phyloP scores from a whole-genome alignment of 345 rosid species.

The Jatropha curcas region DNA sequence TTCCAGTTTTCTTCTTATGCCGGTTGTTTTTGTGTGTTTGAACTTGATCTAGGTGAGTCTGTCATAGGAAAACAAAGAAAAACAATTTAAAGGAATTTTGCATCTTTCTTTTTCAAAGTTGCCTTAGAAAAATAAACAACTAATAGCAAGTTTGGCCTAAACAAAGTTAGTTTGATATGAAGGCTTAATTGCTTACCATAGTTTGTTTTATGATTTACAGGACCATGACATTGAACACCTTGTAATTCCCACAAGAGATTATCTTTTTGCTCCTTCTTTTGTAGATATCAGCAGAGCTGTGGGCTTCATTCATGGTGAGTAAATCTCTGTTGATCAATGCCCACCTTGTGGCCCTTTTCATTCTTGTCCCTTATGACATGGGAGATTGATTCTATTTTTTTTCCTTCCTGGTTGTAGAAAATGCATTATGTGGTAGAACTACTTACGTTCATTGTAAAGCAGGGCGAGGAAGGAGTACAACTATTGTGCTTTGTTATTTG shows the following conservation, averaged over 20 bases:
- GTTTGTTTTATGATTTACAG: slow-evolving; percentile 36
- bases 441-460: slow-evolving; percentile 97
- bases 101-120: background rate
- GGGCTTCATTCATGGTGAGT: slow-evolving; percentile 74
- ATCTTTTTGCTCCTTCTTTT: slow-evolving; percentile 79
- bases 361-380: background rate
- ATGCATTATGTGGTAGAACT: slow-evolving; percentile 57
- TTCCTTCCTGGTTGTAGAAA: slow-evolving; percentile 38
- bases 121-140: background rate
- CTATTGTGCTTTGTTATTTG: slow-evolving; percentile 89
- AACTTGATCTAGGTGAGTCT: background rate
- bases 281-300: slow-evolving; percentile 62
- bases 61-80: background rate
- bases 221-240: slow-evolving; percentile 81
- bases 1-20: background rate
- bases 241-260: slow-evolving; percentile 87
- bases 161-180: background rate
- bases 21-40: background rate
- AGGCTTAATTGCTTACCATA: background rate
- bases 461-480: slow-evolving; percentile 92
- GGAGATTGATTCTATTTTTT: background rate
- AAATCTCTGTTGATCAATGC: background rate
- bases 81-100: background rate
- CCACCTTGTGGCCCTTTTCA: background rate
- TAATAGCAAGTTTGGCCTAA: no score